Evolutionary conservation across 208 protist species (phyloP), one percentile per base, ranked within the genome.

Genomic region (Vickermania spadyakhi): DNA sequence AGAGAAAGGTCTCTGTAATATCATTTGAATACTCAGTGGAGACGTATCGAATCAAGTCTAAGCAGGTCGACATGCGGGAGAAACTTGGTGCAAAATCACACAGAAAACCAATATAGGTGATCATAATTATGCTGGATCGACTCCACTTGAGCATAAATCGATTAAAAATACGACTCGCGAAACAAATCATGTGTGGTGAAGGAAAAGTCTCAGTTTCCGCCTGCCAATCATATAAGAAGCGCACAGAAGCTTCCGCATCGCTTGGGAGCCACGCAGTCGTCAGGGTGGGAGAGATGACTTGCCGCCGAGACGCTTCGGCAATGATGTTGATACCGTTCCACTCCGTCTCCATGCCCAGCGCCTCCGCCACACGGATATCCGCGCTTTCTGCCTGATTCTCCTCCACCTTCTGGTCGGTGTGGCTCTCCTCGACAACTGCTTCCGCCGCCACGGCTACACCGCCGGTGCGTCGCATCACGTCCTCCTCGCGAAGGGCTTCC

Each of bases 151-250:
- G 62, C 55, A 69, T 56, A 41, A 62, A 68, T 7, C 62, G 61
- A 23, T 60, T 56, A 52, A 69, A 56, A 22, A 73, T 69, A 29
- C 67, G 67, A 52, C 67, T 62, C 18, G 67, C 67, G 31, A 73
- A 73, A 53, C 29, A 30, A 14, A 73, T 23, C 67, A 73, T 73
- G 58, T 73, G 36, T 11, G 62, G 55, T 5, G 67, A 68, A 4
- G 67, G 67, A 3, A 56, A 51, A 3, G 50, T 62, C 28, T 28
- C 3, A 13, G 62, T 64, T 22, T 14, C 27, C 2, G 22, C 14
- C 26, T 54, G 56, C 60, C 63, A 68, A 11, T 53, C 27, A 5
- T 64, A 4, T 42, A 65, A 28, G 31, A 64, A 68, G 18, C 63
- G 63, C 18, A 23, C 11, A 45, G 31, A 7, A 5, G 51, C 63